Evolutionary conservation across 768 basidiomycete genomes (phyloP), one percentile per base, ranked within the genome.

Genomic region (Mycena belliarum): DNA sequence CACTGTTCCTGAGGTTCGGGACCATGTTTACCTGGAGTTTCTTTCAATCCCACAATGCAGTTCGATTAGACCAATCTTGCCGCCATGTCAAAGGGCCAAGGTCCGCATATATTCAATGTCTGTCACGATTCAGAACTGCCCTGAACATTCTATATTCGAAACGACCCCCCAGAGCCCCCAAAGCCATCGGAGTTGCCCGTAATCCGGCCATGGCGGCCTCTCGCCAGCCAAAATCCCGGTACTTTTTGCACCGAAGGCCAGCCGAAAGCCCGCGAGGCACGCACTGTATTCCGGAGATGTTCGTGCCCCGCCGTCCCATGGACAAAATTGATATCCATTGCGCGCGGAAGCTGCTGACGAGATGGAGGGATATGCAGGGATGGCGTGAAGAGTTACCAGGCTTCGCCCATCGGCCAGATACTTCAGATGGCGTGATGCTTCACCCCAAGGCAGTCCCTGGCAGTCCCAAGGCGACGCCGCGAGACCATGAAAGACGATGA

Each of bases 401-500:
- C n/a, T n/a, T n/a, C 45, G 53, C 25, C 53, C 45, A 4, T 49
- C 38, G n/a, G 10, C 42, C 16, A 55, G 41, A 21, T 54, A 47
- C 15, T 37, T 46, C 26, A 54, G 26, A 54, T 15, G 3, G 35
- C 43, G 40, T 41, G 47, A 28, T 55, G 40, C 32, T 55, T 32
- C 54, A 55, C 49, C 54, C 47, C n/a, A n/a, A 55, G 6, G 54
- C n/a, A n/a, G n/a, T n/a, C n/a, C n/a, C n/a, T n/a, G n/a, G n/a
- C n/a, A n/a, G n/a, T n/a, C n/a, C n/a, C n/a, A n/a, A n/a, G n/a
- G n/a, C n/a, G n/a, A n/a, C n/a, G n/a, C n/a, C n/a, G 54, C 18
- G 54, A 55, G 18, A 55, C 54, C 47, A 55, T 33, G 40, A 46
- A 55, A 20, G 49, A 43, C 29, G 53, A 47, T 11, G 44, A 32